Evolutionary conservation across 768 basidiomycete species (phyloP), one percentile per base, ranked within the genome.

Genomic region (Arthromyces matolae): DNA sequence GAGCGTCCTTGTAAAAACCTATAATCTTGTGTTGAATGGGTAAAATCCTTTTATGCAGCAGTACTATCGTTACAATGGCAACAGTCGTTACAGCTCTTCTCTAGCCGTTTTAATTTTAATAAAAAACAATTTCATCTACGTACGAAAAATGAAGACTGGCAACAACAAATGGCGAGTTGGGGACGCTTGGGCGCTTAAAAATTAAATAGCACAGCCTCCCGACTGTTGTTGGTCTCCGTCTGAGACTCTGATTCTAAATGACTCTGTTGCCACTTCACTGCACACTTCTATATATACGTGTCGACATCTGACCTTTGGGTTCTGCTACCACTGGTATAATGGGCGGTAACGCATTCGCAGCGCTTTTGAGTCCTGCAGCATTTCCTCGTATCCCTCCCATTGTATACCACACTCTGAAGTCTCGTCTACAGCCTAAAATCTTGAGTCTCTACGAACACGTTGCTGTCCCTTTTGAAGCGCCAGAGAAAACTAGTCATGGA

Each of bases 261-360:
- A 33, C n/a, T 34, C 22, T 24, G 13, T 18, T 33, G 43, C 20
- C 37, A 25, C n/a, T n/a, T n/a, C n/a, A n/a, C n/a, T n/a, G n/a
- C n/a, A n/a, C n/a, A n/a, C n/a, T n/a, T n/a, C n/a, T n/a, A n/a
- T n/a, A n/a, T n/a, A n/a, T n/a, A n/a, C n/a, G n/a, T n/a, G n/a
- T 18, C 36, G 3, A 36, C 9, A 19, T 25, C 18, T 20, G 19
- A 27, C 25, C 37, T 14, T 19, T 5, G 8, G 19, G 38, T 28
- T 20, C 27, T 36, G 20, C 24, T 18, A 38, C 24, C 14, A 45
- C 25, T 5, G 14, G 36, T 14, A 20, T n/a, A 22, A 88, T 88
- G 86, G 86, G 86, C 8, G 86, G 86, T 13, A 83, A 74, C 60
- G 85, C 85, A 4, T 88, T 89, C 66, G 64, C 68, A 37, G 64